phyloP scores from a whole-genome alignment of 2,329 filamentous ascomycete genomes.

The Cladophialophora bantiana region DNA sequence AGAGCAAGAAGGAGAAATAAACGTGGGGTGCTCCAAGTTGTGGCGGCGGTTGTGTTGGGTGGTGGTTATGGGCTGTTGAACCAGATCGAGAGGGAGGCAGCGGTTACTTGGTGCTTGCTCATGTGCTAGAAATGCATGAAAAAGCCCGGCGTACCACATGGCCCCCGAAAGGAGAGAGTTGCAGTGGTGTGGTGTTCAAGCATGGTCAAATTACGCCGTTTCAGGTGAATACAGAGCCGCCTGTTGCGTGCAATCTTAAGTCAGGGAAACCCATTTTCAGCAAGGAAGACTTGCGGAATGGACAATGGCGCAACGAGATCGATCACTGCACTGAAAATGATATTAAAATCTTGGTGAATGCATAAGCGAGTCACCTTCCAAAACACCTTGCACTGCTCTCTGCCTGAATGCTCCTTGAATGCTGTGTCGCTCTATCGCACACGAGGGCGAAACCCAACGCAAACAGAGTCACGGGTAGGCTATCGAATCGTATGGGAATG shows the following conservation, averaged over 20 bases:
- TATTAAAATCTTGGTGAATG: slow-evolving; percentile 3
- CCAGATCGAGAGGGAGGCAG: slow-evolving; percentile 1
- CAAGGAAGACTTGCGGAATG: slow-evolving; percentile 11
- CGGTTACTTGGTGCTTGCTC: slow-evolving; percentile 7
- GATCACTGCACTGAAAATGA: slow-evolving; percentile 26
- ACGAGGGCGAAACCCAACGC: too few species aligned
- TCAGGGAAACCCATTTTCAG: slow-evolving; percentile 6
- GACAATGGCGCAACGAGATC: slow-evolving; percentile 22
- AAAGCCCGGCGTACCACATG: not conserved
- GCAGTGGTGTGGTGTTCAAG: slow-evolving; percentile 1
- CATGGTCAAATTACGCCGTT: slow-evolving; percentile 7
- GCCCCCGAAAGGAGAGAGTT: not conserved
- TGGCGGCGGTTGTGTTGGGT: not conserved
- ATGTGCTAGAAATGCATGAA: not conserved
- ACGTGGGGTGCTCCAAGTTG: slow-evolving; percentile 18
- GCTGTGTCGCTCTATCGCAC: too few species aligned
- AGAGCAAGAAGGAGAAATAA: slow-evolving; percentile 78
- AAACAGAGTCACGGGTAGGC: too few species aligned
- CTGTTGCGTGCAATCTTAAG: slow-evolving; percentile 5
- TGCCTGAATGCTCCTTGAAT: not conserved
- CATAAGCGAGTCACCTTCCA: not conserved
- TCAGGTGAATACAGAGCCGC: slow-evolving; percentile 4
- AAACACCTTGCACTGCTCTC: not conserved
- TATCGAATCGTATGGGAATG: too few species aligned
- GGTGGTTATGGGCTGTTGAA: slow-evolving; percentile 30